Evolutionary conservation across 495 filamentous ascomycete genomes (phyloP), one percentile per base, ranked within the genome.

Genomic region (Aspergillus indologenus): DNA sequence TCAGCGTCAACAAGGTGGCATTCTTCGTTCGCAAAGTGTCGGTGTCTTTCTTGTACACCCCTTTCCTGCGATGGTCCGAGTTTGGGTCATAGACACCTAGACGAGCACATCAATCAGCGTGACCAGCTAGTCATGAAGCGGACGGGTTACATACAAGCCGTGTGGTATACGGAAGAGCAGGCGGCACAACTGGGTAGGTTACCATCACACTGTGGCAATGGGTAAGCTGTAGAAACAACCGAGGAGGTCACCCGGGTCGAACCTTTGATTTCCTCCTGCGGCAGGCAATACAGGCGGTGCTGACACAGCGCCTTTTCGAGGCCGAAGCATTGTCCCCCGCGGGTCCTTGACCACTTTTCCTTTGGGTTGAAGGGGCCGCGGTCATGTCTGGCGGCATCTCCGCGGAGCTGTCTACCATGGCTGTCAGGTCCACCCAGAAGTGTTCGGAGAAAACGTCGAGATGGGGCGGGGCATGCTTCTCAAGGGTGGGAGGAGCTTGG

Each of bases 1-100:
- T 85, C 24, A 98, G 76, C 8, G 92, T 93, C 67, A 97, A 89
- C 23, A 98, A 77, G 14, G 94, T 98, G 31, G 90, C 90, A 67
- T 90, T 93, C 54, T 83, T 83, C 19, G 92, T 93, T 67, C 93
- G 90, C 66, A 93, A 81, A 63, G 87, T 90, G 71, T 96, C 92
- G 48, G 92, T 88, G 71, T 96, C 92, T 71, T 96, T 91, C 71
- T 91, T 92, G 71, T 96, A 97, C 11, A 97, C 94, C 50, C 94
- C 94, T 70, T 98, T 98, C 18, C 94, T 86, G 48, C 94, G 88
- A 68, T 96, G 91, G 71, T 98, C 94, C 56, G 90, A 94, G 67
- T 90, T 95, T 6, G 91, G 94, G 69, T 98, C 95, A 79, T 98
- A 98, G 52, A 96, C 79, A 72, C 92, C 76, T 79, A 31, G 14